Percentiles rank a stretch among this genome's conserved stretches.
These are phyloP conservation scores for Pseudoturritis turrita DNA, from an alignment of 345 rosid genomes.

Conservation along the genomic window DNA sequence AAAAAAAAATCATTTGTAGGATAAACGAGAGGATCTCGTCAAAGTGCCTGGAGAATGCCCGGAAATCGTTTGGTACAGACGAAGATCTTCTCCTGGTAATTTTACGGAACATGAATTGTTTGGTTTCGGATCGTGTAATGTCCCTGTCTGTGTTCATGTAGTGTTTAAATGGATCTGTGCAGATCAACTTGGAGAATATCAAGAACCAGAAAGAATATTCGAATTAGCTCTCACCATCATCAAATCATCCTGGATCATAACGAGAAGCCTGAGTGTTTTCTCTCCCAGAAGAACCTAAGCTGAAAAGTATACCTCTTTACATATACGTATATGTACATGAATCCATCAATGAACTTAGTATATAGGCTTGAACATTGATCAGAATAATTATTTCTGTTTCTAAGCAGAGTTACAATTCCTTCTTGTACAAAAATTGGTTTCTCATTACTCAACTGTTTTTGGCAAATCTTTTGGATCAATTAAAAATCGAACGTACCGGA, in stretches of 20 bases:
- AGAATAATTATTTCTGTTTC: background rate
- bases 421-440: slow-evolving; percentile 13
- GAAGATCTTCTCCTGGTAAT: slow-evolving; percentile 86
- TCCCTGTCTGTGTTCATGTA: background rate
- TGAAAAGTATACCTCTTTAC: background rate
- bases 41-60: slow-evolving; percentile 66
- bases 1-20: no score
- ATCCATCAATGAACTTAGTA: background rate
- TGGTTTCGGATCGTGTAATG: background rate
- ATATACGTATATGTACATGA: background rate
- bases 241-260: background rate
- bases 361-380: slow-evolving; percentile 1
- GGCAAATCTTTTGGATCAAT: no score
- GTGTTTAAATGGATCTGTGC: background rate
- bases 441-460: no score
- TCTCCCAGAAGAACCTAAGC: slow-evolving; percentile 6
- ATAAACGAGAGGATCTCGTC: slow-evolving; percentile 56
- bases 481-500: background rate
- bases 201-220: slow-evolving; percentile 17
- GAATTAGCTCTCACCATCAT: background rate
- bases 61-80: slow-evolving; percentile 72
- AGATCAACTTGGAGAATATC: slow-evolving; percentile 31
- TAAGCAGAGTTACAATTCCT: background rate
- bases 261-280: slow-evolving; percentile 11
- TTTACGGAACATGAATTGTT: background rate